Conservation (phyloP, 139 green algal species). For the Volvox reticuliferus region DNA sequence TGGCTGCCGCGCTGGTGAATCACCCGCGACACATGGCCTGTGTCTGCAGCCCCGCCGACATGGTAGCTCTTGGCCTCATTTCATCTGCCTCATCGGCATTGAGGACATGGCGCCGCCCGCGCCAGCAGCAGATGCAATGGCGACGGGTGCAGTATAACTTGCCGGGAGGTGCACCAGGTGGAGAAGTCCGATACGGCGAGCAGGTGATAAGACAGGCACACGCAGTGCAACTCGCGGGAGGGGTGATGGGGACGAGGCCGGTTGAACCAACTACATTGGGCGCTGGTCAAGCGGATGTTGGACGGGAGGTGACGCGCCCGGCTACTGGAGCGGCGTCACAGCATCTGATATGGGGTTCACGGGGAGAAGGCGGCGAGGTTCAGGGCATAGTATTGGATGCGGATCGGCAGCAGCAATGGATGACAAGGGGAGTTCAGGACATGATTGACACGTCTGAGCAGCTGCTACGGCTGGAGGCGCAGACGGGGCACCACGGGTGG, state of each 20-base stretch:
- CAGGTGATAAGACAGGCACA: neutral
- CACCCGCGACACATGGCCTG: conserved; percentile 22
- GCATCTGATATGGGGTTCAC: no score
- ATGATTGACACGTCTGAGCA: neutral
- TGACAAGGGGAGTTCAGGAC: neutral
- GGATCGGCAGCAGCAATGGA: conserved; percentile 1
- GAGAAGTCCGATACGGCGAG: neutral
- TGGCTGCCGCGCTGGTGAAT: conserved; percentile 46
- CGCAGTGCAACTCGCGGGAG: no score
- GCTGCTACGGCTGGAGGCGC: conserved; percentile 11
- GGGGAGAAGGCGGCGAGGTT: no score
- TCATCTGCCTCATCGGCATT: neutral
- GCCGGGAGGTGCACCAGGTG: neutral
- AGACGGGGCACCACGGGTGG: neutral
- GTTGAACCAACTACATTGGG: neutral
- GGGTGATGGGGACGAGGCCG: no score
- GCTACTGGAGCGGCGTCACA: neutral
- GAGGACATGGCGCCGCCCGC: neutral
- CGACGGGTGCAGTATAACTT: neutral
- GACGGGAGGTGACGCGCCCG: neutral
- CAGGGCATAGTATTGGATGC: neutral
- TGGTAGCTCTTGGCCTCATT: neutral
- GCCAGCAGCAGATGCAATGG: neutral
- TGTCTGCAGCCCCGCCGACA: neutral
- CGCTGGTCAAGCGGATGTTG: neutral